Evolutionary conservation across 768 basidiomycete species (phyloP), one percentile per base, ranked within the genome.

Genomic region (Cystofilobasidium macerans): DNA sequence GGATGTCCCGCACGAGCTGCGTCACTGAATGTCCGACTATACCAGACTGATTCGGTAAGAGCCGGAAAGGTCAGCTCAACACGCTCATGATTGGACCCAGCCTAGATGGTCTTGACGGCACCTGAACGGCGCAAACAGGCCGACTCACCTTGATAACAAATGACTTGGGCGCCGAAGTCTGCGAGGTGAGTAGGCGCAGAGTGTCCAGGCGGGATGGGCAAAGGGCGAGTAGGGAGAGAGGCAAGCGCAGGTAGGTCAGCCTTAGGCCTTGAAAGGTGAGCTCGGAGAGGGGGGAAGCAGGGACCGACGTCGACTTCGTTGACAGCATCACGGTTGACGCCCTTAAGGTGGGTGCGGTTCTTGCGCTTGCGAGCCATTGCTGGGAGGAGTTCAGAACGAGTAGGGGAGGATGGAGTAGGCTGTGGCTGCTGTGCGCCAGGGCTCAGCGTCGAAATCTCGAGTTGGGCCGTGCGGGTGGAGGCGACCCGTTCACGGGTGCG

Each of bases 141-240:
- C n/a, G n/a, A n/a, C n/a, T n/a, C 33, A 76, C 75, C 70, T 93
- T 94, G 74, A 99, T 88, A 67, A 99, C 88, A 73, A 99, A 98
- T 0, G 91, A 92, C 78, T 88, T 94, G 5, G 94, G 94, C 0
- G 71, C 72, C 62, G 76, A 75, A 57, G 61, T 32, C 67, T 68
- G 36, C 4, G 35, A 6, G 32, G 32, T 33, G n/a, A 51, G 43
- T n/a, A n/a, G n/a, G n/a, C n/a, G 16, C 20, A 48, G n/a, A 13
- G 40, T n/a, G n/a, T n/a, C 13, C 32, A 26, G 32, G 32, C n/a
- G 42, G 4, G 9, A 47, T 2, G 45, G 45, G 45, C 13, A 6
- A 5, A 47, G 6, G 45, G 4, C 14, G 45, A 13, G 18, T 26
- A 26, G 9, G 18, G 30, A 3, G n/a, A 30, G 2, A 18, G n/a